phyloP scores from a whole-genome alignment of 2,329 filamentous ascomycete species.

The Botrytis porri region DNA sequence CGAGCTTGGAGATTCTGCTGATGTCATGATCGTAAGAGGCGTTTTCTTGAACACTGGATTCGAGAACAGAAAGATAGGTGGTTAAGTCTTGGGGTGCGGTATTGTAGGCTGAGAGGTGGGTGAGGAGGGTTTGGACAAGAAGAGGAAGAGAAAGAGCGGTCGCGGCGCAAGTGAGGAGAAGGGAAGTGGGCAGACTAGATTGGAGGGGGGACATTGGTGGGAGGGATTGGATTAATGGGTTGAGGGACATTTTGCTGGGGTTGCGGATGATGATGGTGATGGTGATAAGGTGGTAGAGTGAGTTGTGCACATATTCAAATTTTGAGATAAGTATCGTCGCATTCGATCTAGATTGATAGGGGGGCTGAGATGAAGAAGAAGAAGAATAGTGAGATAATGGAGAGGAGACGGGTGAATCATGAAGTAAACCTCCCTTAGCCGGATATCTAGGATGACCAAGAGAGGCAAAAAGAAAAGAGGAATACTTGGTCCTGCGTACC shows the following conservation, averaged over 20 bases:
- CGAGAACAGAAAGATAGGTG: constrained; percentile 57
- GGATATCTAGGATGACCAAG: constrained; percentile 1
- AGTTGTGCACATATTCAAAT: constrained; percentile 11
- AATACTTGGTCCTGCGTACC: constrained; percentile 2
- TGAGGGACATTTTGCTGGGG: constrained; percentile 1
- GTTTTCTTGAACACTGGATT: constrained; percentile 59
- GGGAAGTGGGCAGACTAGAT: constrained; percentile 23
- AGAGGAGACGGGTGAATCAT: neutral
- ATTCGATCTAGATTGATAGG: neutral
- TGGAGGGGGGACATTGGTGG: constrained; percentile 14
- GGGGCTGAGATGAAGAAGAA: constrained; percentile 1
- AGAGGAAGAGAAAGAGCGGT: constrained; percentile 55
- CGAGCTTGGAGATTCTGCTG: constrained; percentile 54
- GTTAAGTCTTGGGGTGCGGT: constrained; percentile 57
- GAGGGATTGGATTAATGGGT: constrained; percentile 1
- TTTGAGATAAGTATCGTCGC: neutral
- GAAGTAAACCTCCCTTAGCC: neutral
- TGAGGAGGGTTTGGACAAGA: constrained; percentile 50
- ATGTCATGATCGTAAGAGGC: constrained; percentile 62
- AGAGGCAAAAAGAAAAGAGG: neutral
- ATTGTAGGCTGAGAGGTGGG: constrained; percentile 55
- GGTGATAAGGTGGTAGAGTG: neutral
- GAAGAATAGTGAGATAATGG: neutral
- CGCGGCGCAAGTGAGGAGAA: constrained; percentile 57
- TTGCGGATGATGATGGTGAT: neutral